These are phyloP conservation scores for Sphaerulina populicola DNA, from an alignment of 2,329 filamentous ascomycete species.

Conservation along the genomic window DNA sequence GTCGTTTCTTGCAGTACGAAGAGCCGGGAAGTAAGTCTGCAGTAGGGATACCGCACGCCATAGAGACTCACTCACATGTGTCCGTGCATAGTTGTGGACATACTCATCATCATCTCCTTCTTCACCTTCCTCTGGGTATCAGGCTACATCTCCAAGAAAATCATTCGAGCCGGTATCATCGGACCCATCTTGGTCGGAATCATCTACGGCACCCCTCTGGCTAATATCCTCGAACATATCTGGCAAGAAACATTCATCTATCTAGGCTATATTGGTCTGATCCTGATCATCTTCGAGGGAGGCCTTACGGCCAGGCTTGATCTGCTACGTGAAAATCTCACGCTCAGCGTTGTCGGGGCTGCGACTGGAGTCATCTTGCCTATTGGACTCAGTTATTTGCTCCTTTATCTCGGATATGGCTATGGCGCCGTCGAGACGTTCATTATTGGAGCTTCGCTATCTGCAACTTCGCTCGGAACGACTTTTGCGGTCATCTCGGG, in stretches of 20 bases:
- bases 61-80: not conserved
- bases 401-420: constrained; percentile 35
- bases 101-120: constrained; percentile 13
- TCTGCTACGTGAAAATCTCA: constrained; percentile 40
- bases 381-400: constrained; percentile 37
- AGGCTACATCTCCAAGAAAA: constrained; percentile 9
- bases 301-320: constrained; percentile 42
- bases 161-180: constrained; percentile 41
- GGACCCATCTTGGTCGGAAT: constrained; percentile 44
- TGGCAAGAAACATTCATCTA: constrained; percentile 44
- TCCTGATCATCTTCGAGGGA: constrained; percentile 47
- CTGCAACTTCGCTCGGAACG: constrained; percentile 30
- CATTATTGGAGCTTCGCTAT: constrained; percentile 28
- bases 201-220: constrained; percentile 41
- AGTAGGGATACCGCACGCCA: not conserved
- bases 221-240: constrained; percentile 37
- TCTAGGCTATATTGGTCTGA: constrained; percentile 43
- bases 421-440: constrained; percentile 28
- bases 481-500: constrained; percentile 32
- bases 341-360: constrained; percentile 38
- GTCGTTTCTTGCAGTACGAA: constrained; percentile 9
- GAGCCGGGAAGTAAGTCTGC: constrained; percentile 11
- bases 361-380: constrained; percentile 41
- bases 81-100: constrained; percentile 2
- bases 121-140: constrained; percentile 14